These are phyloP conservation scores for Sclerotinia nivalis DNA, from an alignment of 2,329 filamentous ascomycete genomes.

Conservation along the genomic window DNA sequence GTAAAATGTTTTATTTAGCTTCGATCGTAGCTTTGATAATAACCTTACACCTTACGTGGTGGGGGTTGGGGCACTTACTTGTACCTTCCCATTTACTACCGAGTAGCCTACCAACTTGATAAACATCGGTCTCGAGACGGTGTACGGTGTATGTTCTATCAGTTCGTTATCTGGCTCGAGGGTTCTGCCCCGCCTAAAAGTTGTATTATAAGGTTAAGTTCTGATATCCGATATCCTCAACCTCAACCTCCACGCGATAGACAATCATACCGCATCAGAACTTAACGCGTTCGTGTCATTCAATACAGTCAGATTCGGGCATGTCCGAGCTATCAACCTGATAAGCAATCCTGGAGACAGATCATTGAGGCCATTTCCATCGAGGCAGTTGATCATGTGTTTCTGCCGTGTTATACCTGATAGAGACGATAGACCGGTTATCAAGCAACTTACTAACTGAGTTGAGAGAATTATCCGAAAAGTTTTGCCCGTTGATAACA, in stretches of 20 bases:
- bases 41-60: too few species aligned
- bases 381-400: background rate
- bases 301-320: conserved; percentile 3
- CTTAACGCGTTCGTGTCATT: background rate
- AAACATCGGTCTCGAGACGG: background rate
- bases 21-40: background rate
- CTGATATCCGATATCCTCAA: background rate
- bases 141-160: background rate
- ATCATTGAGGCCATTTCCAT: background rate
- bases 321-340: conserved; percentile 5
- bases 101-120: background rate
- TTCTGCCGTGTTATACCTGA: background rate
- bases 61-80: background rate
- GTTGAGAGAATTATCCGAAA: background rate
- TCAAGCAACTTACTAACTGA: conserved; percentile 3
- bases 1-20: background rate
- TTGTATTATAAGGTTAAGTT: background rate
- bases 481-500: background rate
- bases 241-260: background rate
- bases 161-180: background rate
- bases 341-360: conserved; percentile 14
- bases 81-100: background rate
- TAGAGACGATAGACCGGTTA: background rate
- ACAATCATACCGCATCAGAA: background rate
- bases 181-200: background rate